Conservation (phyloP, 2,329 filamentous ascomycete species). For the Dryadomyces quercus-mongolicae region DNA sequence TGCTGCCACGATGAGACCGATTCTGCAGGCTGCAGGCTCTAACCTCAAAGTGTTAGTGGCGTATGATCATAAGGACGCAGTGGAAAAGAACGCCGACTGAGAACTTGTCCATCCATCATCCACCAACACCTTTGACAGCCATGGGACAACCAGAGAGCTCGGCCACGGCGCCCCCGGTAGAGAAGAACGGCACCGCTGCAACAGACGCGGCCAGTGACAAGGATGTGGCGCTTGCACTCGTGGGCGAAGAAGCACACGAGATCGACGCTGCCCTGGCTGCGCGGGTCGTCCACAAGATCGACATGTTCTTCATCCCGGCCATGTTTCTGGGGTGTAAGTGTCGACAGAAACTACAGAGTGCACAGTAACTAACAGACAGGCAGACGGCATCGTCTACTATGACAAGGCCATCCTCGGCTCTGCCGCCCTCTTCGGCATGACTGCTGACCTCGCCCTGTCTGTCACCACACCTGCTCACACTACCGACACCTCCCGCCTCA, state of each 20-base stretch:
- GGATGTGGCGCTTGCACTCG: constrained; percentile 21
- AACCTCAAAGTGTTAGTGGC: no score
- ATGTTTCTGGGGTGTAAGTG: constrained; percentile 36
- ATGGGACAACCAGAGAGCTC: not conserved
- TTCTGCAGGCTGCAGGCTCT: no score
- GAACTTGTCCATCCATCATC: not conserved
- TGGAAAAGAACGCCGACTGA: not conserved
- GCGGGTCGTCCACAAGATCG: constrained; percentile 42
- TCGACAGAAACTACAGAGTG: no score
- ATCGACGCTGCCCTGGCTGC: constrained; percentile 36
- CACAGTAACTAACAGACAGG: not conserved
- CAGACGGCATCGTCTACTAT: constrained; percentile 57
- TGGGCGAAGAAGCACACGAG: constrained; percentile 40
- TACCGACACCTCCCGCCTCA: constrained; percentile 54
- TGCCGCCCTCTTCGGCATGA: constrained; percentile 63
- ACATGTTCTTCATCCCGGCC: constrained; percentile 42
- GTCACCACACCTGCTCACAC: constrained; percentile 35
- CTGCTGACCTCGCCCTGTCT: constrained; percentile 49
- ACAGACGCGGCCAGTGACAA: not conserved
- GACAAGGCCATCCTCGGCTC: constrained; percentile 65
- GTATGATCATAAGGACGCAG: not conserved
- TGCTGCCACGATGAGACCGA: no score
- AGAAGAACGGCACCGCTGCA: not conserved
- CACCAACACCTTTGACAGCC: not conserved
- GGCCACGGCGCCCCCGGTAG: no score